Base-by-base conservation (phyloP, 2,329 filamentous ascomycete genomes). In the Aspergillus cejpii region DNA sequence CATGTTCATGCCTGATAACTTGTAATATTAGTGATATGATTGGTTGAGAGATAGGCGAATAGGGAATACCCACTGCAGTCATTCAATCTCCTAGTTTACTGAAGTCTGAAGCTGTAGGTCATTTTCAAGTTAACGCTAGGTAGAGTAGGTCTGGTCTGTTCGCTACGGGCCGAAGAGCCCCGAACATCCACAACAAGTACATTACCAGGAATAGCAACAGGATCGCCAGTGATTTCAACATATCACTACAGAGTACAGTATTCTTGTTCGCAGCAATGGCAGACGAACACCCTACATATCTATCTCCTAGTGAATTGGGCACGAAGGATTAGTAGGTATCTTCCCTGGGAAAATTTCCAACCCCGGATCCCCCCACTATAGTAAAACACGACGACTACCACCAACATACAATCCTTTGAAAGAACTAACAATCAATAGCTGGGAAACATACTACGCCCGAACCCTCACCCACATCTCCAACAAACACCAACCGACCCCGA, bases 261-360 rank as follows among this genome's bases (percentile, higher is more conserved):
- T n/a, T n/a, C n/a, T n/a, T n/a, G n/a, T n/a, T n/a, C n/a, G n/a
- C n/a, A 37, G 47, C 28, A 39, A 58, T 60, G 53, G 47, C 55
- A 29, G 55, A 58, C 26, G 53, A 61, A 3, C 75, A 72, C 48
- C 83, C 83, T n/a, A 68, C 69, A 1, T 79, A 85, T 57, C 81
- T 95, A 20, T 78, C 85, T 53, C 87, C 89, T 14, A 94, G 78
- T 74, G 63, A 79, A 64, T 79, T 97, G 23, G 91, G 91, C 40
- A 95, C 88, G 23, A 94, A 88, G 69, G 83, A 91, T 74, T 94
- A 94, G 88, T 94, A 73, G 58, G 80, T 75, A 2, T 28, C 11
- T 8, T 28, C 4, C 14, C 37, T 33, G 6, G 6, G n/a, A 34
- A 14, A 33, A 21, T 17, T 23, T 19, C 31, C 17, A 8, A 43